Evolutionary conservation across 2,329 filamentous ascomycete genomes (phyloP), one percentile per base, ranked within the genome.

Genomic region (Tolypocladium tropicale): DNA sequence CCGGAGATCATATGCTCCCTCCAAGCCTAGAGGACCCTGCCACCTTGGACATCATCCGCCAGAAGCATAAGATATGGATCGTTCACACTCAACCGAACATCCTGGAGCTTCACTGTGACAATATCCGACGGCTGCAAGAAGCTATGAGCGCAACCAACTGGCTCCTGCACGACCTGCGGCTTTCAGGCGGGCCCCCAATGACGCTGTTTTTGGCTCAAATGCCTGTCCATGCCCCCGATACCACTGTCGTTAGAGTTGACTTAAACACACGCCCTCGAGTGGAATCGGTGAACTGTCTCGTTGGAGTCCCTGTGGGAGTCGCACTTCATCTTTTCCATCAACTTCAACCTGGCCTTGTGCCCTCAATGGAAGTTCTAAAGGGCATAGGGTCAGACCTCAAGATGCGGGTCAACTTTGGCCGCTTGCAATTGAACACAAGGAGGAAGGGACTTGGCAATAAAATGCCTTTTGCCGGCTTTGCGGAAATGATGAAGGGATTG

Each of bases 331-430:
- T 60, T 34, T 48, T 66, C 5, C n/a, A 55, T 1, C 58, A 63
- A 21, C 61, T 71, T 12, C 52, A 51, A 1, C 34, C 53, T 2
- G 58, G 60, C 9, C 54, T 71, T 16, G 30, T 55, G 21, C 52
- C 58, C 4, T 61, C 66, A 2, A 61, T 60, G 11, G 62, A 68
- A 16, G 56, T 61, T 0, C 43, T 72, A 6, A 64, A 62, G 53
- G 58, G 61, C 12, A 39, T 68, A 12, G 60, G 58, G 6, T 61
- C 65, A 34, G 55, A 60, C 1, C 56, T 73, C 34, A 63, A 58
- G 23, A 68, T 73, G 64, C 61, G 66, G 2, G 61, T 72, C 53
- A 64, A 61, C 50, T 72, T 72, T 58, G 71, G 70, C 2, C 62
- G 60, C 14, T 39, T 73, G 1, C 60, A 60, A 9, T 58, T 70